These are phyloP conservation scores for Aspergillus melleus DNA, from an alignment of 2,329 filamentous ascomycete genomes.

Conservation along the genomic window DNA sequence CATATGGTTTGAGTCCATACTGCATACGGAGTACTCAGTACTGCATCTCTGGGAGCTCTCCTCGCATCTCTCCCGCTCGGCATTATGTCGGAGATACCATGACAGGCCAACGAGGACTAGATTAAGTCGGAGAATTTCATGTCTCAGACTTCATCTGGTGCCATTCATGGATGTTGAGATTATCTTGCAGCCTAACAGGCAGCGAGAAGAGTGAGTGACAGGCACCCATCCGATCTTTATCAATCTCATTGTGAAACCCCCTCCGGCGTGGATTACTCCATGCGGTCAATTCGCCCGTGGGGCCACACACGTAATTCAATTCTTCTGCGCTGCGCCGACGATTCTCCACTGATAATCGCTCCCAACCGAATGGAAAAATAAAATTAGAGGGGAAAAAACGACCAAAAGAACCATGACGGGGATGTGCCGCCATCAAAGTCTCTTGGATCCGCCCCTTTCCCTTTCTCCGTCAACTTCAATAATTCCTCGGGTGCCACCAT, in stretches of 20 bases:
- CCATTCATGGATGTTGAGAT: too few species aligned
- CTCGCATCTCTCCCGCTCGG: too few species aligned
- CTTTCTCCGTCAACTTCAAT: neutral
- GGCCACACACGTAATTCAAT: conserved; percentile 19
- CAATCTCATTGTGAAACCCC: neutral
- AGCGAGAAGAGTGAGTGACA: neutral
- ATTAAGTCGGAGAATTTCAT: neutral
- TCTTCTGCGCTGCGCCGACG: neutral
- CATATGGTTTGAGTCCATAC: too few species aligned
- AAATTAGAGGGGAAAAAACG: neutral
- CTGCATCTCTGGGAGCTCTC: too few species aligned
- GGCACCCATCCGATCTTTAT: too few species aligned
- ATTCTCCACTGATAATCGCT: neutral
- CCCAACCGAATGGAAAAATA: neutral
- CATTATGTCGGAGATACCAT: neutral
- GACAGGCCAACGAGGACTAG: too few species aligned
- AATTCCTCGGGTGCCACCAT: neutral
- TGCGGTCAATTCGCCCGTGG: conserved; percentile 13
- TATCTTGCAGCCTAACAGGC: neutral
- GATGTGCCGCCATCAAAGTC: neutral
- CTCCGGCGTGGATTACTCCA: conserved; percentile 12
- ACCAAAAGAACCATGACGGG: neutral
- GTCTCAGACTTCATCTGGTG: neutral
- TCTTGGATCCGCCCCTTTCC: neutral
- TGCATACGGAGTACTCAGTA: too few species aligned